Evolutionary conservation across 1,284 basidiomycete species (phyloP).

Genomic region (Coriolopsis trogii): DNA sequence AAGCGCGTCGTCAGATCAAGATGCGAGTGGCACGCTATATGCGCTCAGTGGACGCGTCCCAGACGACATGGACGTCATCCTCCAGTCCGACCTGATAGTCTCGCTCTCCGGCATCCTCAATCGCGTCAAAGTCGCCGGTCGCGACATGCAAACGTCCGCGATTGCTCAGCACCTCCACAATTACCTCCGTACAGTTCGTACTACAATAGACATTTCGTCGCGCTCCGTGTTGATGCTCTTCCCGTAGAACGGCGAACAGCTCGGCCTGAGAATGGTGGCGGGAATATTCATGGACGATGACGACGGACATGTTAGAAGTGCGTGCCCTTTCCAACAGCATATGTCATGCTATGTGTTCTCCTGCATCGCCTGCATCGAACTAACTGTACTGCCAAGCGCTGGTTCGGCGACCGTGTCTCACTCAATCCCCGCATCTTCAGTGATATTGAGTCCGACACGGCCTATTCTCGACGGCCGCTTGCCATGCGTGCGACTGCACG

Average conservation of each 20-base stretch:
- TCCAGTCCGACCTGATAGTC: constrained; percentile 53
- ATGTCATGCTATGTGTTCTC: not conserved
- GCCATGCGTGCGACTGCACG: constrained; percentile 42
- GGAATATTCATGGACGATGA: constrained; percentile 47
- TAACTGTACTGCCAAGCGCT: no score
- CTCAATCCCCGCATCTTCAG: constrained; percentile 33
- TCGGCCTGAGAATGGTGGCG: constrained; percentile 61
- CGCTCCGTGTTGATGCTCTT: not conserved
- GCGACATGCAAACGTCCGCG: constrained; percentile 50
- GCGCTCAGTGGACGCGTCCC: constrained; percentile 44
- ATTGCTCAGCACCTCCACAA: constrained; percentile 50
- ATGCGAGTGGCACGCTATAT: constrained; percentile 25
- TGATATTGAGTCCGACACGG: constrained; percentile 48
- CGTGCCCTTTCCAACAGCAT: constrained; percentile 11
- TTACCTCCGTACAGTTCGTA: constrained; percentile 53
- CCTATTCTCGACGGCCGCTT: constrained; percentile 37
- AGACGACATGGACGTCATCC: constrained; percentile 51
- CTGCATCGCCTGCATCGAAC: not conserved
- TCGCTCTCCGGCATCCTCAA: constrained; percentile 56
- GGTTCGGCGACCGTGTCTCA: no score
- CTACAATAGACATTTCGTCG: not conserved
- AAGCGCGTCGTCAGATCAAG: constrained; percentile 41
- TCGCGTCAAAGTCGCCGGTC: constrained; percentile 40
- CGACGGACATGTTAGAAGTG: constrained; percentile 48
- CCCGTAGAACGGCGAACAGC: constrained; percentile 55